Evolutionary conservation across 768 basidiomycete species (phyloP), one percentile per base, ranked within the genome.

Genomic region (Lepiota venenata): DNA sequence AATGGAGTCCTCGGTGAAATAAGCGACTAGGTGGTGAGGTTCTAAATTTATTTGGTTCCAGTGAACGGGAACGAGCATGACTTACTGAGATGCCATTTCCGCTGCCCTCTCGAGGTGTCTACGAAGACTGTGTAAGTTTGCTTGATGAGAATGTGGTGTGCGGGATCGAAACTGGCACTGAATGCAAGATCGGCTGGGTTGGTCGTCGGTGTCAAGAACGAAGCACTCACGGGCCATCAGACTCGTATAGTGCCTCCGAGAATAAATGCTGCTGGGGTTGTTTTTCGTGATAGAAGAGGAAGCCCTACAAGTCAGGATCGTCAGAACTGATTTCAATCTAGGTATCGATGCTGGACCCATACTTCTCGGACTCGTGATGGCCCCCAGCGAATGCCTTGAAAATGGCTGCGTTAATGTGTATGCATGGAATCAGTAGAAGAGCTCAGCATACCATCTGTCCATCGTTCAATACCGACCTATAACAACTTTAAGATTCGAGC

Each of bases 81-180:
- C 83, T 55, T 63, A 88, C 88, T 90, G 15, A 91, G 74, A 63
- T 91, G 88, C 88, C 88, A 91, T 65, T 91, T 91, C 56, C 84
- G 78, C 61, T 82, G 81, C 35, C 87, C 88, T 40, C 74, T 74
- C 38, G 79, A 66, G 14, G 83, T 85, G 49, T 88, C 81, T 51
- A 89, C 86, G 58, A 78, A 87, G 14, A 88, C 88, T 4, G 87
- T 89, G 61, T 90, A 91, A 0, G 88, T 91, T 67, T 91, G 88
- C 65, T 91, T 91, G 62, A 88, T 83, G 35, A 91, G 73, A 42
- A 76, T 66, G 12, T 71, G 67, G 22, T 70, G 74, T 46, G 63
- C 65, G 37, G 66, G 63, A 43, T 73, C 71, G 55, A 68, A 68
- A 37, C 68, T 60, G 25, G 66, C 59, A 16, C 68, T 71, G 35